Base-by-base conservation (phyloP, 208 protist species). In the Phytomonas serpens region DNA sequence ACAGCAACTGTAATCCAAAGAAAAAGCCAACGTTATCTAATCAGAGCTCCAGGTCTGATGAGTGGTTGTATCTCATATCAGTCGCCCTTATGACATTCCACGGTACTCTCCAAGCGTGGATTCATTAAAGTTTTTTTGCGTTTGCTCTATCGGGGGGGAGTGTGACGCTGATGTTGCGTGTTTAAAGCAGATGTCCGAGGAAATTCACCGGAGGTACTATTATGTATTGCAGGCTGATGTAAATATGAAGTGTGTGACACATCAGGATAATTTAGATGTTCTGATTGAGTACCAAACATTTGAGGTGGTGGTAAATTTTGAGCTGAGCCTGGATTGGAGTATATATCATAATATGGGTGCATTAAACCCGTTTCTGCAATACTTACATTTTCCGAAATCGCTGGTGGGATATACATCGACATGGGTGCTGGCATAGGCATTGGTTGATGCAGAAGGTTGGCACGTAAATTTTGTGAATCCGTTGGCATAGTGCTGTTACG, bases 401-500 rank as follows among this genome's bases (percentile, higher is more conserved):
- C 2, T 16, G 40, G 40, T 3, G 7, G 40, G 6, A 47, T 11
- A 11, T 47, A 19, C 4, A 47, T 47, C 13, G 40, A 11, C 40
- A 19, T 19, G 14, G 40, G 9, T 11, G 14, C 2, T 3, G 2
- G 2, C 40, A 19, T 19, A 11, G 40, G 40, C 9, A 47, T 47
- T 11, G 14, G 16, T 16, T 67, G 66, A 32, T 68, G 71, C 2
- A 36, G 62, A 13, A 66, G n/a, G 71, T 66, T 51, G 47, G 68
- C 61, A 51, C 79, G 66, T 34, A 36, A 32, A 69, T 67, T 13
- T 23, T 66, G 11, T 13, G 27, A 36, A 14, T 30, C 66, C 9
- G 14, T 34, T 32, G 57, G 38, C 9, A 61, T n/a, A 23, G 16
- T 14, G 11, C 67, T 61, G 14, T 51, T 69, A 52, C 79, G 76